Evolutionary conservation across 129 eudicot species (phyloP), one percentile per base, ranked within the genome.

Genomic region (Artemisia annua): DNA sequence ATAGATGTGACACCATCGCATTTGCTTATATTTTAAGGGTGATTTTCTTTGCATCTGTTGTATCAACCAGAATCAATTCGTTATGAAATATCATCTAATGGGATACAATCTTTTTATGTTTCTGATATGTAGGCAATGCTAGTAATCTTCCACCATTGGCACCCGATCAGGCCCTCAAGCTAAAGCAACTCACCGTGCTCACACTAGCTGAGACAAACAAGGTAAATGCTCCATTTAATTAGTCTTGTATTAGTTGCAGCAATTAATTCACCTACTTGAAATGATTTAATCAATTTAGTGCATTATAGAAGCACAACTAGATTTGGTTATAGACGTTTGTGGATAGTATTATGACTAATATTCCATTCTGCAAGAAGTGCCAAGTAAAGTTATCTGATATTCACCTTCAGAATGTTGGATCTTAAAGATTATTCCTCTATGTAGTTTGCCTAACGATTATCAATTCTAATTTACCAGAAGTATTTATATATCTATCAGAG

Each of bases 191-290:
- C 28, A 82, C 96, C 35, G 90, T 91, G 56, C 96, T 91, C 63
- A 88, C 97, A 28, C 86, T 91, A 51, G 93, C 97, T 11, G 96
- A 91, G 80, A 83, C 93, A 71, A 86, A 85, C 87, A 91, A 91
- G 97, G 97, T 91, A 71, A 22, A 39, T 4, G 13, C 18, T 32
- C 35, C 44, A 24, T 35, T 55, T 66, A 63, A 32, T 63, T 39
- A 66, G 66, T 54, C 73, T 53, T 66, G 18, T 66, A 53, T 55
- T 44, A 30, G 69, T 53, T 17, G 24, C 50, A 70, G 56, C 20
- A 77, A 26, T 60, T 57, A 77, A 35, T 22, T 35, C 28, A 54
- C 35, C 15, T 52, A 55, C 44, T 20, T 54, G 18, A 35, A 63
- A 32, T 10, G 44, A 18, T 15, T 15, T 51, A 63, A 55, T 66